These are phyloP conservation scores for Sporisorium exsertum DNA, from an alignment of 1,284 basidiomycete genomes.

Conservation along the genomic window DNA sequence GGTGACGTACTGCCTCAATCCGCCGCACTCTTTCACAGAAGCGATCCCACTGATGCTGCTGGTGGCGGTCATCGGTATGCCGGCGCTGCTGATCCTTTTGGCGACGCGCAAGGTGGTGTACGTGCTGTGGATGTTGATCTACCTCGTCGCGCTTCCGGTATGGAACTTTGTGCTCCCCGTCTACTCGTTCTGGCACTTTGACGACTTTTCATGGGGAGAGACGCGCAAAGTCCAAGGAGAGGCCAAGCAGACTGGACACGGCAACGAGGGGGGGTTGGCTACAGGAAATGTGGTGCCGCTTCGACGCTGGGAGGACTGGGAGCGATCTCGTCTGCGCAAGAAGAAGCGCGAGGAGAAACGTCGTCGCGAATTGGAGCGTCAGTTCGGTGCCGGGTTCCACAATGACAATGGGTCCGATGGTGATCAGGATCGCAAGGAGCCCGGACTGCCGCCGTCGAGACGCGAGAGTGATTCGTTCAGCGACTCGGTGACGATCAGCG, in stretches of 20 bases:
- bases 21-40: conserved; percentile 86
- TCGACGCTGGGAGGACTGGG: conserved; percentile 99
- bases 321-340: conserved; percentile 93
- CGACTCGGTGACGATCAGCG: conserved; percentile 40
- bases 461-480: conserved; percentile 50
- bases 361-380: conserved; percentile 61
- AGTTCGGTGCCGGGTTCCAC: conserved; percentile 77
- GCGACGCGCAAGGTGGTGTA: conserved; percentile 95
- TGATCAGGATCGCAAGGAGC: conserved; percentile 45
- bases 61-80: conserved; percentile 89
- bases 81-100: conserved; percentile 89
- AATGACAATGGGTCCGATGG: conserved; percentile 72
- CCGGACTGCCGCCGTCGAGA: conserved; percentile 34
- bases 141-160: conserved; percentile 76
- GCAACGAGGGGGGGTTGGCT: conserved; percentile 74
- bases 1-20: conserved; percentile 80
- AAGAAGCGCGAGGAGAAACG: conserved; percentile 88
- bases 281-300: conserved; percentile 81
- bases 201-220: conserved; percentile 99
- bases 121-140: conserved; percentile 97
- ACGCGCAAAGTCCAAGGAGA: conserved; percentile 89
- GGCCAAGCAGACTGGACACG: conserved; percentile 77
- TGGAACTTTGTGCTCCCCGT: conserved; percentile 78
- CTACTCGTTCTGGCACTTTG: conserved; percentile 99
- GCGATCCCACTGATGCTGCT: conserved; percentile 94